phyloP scores from a whole-genome alignment of 129 eudicot species.

The Oenanthe sinensis region DNA sequence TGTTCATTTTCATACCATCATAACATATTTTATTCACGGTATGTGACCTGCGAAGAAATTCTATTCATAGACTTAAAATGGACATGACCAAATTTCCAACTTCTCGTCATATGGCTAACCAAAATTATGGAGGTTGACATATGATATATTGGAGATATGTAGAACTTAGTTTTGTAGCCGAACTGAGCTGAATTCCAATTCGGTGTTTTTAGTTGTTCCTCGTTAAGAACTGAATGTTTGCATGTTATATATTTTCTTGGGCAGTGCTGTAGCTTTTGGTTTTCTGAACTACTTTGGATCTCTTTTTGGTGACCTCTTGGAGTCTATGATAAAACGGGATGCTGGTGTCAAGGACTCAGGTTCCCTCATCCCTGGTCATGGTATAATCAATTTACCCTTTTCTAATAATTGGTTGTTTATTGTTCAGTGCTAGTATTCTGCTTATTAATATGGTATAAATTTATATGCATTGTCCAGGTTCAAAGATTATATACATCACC shows the following conservation, averaged over 20 bases:
- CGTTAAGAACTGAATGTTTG: neutral
- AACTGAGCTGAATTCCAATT: neutral
- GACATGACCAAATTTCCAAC: neutral
- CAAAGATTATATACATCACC: neutral
- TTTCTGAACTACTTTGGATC: conserved; percentile 81
- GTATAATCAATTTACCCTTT: conserved; percentile 27
- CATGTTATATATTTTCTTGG: conserved; percentile 1
- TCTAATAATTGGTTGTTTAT: neutral
- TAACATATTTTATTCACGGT: neutral
- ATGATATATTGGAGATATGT: neutral
- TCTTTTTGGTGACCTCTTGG: conserved; percentile 89
- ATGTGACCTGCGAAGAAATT: neutral
- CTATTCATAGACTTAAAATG: neutral
- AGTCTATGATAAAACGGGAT: conserved; percentile 97
- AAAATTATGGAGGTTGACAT: neutral
- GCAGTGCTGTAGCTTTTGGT: conserved; percentile 81
- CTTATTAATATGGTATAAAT: neutral
- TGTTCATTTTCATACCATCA: neutral
- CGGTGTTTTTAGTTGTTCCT: neutral
- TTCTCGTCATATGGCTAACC: neutral
- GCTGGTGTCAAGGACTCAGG: conserved; percentile 99
- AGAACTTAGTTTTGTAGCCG: neutral
- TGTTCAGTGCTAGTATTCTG: neutral
- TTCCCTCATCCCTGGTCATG: conserved; percentile 97
- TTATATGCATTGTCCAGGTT: neutral